A percentile compares a stretch with the other conserved stretches of the same genome.
These are phyloP conservation scores for Thalia dealbata DNA, from an alignment of 176 grass and related monocot species.

Conservation along the genomic window DNA sequence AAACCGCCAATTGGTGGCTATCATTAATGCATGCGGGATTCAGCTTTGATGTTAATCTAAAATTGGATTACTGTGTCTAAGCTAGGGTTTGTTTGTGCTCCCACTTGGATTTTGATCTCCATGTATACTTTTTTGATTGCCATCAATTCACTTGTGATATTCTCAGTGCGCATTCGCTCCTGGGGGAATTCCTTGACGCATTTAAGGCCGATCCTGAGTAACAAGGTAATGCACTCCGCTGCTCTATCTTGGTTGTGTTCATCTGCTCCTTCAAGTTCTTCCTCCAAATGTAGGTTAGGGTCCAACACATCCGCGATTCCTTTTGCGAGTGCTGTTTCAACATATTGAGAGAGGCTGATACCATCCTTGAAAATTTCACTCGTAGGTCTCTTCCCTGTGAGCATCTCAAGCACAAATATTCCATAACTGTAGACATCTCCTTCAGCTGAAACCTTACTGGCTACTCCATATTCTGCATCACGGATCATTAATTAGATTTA, in stretches of 20 bases:
- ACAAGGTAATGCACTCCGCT: not conserved
- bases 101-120: too few species aligned
- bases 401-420: constrained; percentile 37
- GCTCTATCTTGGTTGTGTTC: not conserved
- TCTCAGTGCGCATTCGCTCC: not conserved
- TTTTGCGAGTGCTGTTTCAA: constrained; percentile 20
- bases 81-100: too few species aligned
- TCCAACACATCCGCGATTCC: constrained; percentile 24
- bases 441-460: constrained; percentile 5
- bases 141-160: not conserved
- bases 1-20: too few species aligned
- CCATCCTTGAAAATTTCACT: constrained; percentile 24
- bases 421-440: constrained; percentile 50
- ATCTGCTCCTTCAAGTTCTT: not conserved
- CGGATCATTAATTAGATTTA: not conserved
- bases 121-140: not conserved
- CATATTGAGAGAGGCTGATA: constrained; percentile 15
- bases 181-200: not conserved
- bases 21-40: too few species aligned
- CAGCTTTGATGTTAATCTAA: too few species aligned
- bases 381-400: constrained; percentile 32
- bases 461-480: constrained; percentile 30
- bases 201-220: not conserved
- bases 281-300: constrained; percentile 8
- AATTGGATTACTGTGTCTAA: too few species aligned